Evolutionary conservation across 768 basidiomycete species (phyloP).

Genomic region (Rhizopogon rudus): DNA sequence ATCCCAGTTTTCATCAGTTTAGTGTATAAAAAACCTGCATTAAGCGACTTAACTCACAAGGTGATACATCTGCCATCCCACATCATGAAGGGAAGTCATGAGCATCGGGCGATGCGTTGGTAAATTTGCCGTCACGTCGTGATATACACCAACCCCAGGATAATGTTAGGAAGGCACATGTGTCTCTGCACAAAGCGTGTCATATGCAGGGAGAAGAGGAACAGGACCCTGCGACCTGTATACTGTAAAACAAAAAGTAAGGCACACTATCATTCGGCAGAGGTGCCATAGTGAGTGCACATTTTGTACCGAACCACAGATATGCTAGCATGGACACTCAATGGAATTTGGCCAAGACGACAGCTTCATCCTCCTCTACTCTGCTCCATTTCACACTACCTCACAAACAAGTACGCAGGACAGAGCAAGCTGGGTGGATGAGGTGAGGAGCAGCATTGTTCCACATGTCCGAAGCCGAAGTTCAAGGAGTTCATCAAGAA

Average conservation of each 20-base stretch:
- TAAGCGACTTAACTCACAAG: neutral
- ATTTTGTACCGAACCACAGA: neutral
- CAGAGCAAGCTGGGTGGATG: conserved; percentile 2
- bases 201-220: neutral
- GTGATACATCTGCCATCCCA: neutral
- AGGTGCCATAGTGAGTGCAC: neutral
- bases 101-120: neutral
- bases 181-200: too few relatives aligned
- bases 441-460: neutral
- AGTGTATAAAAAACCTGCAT: neutral
- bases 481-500: neutral
- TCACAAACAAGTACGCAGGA: conserved; percentile 20
- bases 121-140: neutral
- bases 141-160: neutral
- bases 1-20: neutral
- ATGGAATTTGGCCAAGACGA: conserved; percentile 13
- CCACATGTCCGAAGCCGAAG: neutral
- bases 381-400: conserved; percentile 27
- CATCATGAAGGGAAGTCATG: neutral
- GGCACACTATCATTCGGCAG: neutral
- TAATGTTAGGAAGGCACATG: neutral
- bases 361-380: conserved; percentile 25
- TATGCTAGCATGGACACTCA: neutral
- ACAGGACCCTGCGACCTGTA: too few relatives aligned
- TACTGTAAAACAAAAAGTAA: neutral